Conservation (phyloP, 495 filamentous ascomycete species). For the Xylaria acuta region DNA sequence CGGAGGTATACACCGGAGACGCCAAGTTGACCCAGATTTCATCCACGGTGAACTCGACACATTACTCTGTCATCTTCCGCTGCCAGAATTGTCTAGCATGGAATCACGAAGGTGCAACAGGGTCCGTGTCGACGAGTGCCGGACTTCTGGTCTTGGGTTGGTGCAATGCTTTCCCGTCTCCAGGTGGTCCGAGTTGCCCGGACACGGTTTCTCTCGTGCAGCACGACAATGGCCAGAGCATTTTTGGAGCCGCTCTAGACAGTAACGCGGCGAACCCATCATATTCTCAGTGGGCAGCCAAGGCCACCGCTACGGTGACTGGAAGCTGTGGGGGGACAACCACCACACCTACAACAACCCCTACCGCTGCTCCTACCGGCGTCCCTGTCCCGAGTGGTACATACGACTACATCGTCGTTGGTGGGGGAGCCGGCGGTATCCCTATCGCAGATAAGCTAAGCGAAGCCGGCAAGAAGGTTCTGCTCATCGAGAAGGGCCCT, state of each 20-base stretch:
- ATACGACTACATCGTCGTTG: slow-evolving; percentile 74
- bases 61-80: slow-evolving; percentile 65
- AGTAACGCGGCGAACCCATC: slow-evolving; percentile 47
- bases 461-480: slow-evolving; percentile 65
- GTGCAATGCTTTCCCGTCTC: slow-evolving; percentile 47
- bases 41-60: slow-evolving; percentile 57
- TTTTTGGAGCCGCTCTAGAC: slow-evolving; percentile 50
- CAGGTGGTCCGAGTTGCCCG: slow-evolving; percentile 42
- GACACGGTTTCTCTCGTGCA: slow-evolving; percentile 43
- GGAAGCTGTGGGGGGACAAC: slow-evolving; percentile 43
- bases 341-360: slow-evolving; percentile 38
- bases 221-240: slow-evolving; percentile 54
- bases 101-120: slow-evolving; percentile 55
- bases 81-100: slow-evolving; percentile 69
- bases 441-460: slow-evolving; percentile 69
- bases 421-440: slow-evolving; percentile 69
- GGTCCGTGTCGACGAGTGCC: slow-evolving; percentile 43
- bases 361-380: slow-evolving; percentile 38
- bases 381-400: slow-evolving; percentile 54
- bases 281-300: slow-evolving; percentile 50
- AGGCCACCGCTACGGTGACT: slow-evolving; percentile 39
- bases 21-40: slow-evolving; percentile 64
- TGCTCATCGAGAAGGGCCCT: slow-evolving; percentile 71
- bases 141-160: slow-evolving; percentile 53
- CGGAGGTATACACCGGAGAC: slow-evolving; percentile 63